These are phyloP conservation scores for Cyberlindnera samutprakarnensis DNA, from an alignment of 805 yeast species.

Conservation along the genomic window DNA sequence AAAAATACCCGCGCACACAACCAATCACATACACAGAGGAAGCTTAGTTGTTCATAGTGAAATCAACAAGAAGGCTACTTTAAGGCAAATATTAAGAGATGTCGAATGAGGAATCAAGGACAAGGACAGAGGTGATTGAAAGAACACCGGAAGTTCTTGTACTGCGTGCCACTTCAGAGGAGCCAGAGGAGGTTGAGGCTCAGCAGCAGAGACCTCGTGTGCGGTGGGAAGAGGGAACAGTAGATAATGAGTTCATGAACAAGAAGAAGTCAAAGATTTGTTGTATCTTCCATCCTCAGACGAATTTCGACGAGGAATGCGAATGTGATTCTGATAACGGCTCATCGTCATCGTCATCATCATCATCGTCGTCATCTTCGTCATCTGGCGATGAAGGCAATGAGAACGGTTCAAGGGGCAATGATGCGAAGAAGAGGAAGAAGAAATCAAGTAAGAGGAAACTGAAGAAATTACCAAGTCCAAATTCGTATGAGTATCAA, in stretches of 20 bases:
- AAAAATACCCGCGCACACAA: too few relatives aligned
- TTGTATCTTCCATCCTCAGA: conserved; percentile 78
- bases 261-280: conserved; percentile 90
- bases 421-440: conserved; percentile 27
- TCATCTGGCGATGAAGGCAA: conserved; percentile 35
- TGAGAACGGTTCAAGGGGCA: conserved; percentile 18
- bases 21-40: too few relatives aligned
- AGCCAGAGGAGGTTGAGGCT: background rate
- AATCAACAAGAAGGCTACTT: too few relatives aligned
- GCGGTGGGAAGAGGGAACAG: conserved; percentile 76
- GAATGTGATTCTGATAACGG: conserved; percentile 27
- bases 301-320: conserved; percentile 44
- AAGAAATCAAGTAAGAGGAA: conserved; percentile 23
- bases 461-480: conserved; percentile 31
- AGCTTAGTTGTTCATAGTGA: too few relatives aligned
- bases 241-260: conserved; percentile 85
- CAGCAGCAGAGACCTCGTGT: conserved; percentile 38
- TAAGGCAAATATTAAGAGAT: too few relatives aligned
- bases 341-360: conserved; percentile 15
- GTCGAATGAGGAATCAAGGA: background rate
- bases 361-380: conserved; percentile 17
- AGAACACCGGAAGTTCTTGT: conserved; percentile 7
- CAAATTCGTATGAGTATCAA: conserved; percentile 85
- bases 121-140: background rate
- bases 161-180: conserved; percentile 11